Conservation (phyloP, 2,329 filamentous ascomycete species). For the Waltergamsia citrina region DNA sequence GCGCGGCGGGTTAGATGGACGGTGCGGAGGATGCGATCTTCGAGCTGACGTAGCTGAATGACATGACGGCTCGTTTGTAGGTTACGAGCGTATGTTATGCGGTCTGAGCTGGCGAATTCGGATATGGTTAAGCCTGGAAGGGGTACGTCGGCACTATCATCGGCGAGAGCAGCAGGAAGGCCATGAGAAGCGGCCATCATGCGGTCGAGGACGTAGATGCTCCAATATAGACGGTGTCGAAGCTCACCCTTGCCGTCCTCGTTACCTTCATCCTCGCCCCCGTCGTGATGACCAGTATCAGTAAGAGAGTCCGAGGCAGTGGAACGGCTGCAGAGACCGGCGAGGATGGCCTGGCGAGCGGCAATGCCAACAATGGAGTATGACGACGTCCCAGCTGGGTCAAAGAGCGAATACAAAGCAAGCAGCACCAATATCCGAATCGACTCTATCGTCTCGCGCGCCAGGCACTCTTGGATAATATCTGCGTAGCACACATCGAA, state of each 20-base stretch:
- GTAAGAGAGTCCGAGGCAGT: too few species aligned
- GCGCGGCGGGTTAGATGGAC: slow-evolving; percentile 21
- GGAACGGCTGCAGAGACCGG: slow-evolving; percentile 22
- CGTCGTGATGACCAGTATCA: too few species aligned
- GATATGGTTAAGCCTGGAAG: slow-evolving; percentile 33
- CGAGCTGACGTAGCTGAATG: slow-evolving; percentile 31
- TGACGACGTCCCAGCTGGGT: slow-evolving; percentile 25
- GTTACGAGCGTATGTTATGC: slow-evolving; percentile 25
- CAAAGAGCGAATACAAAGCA: slow-evolving; percentile 32
- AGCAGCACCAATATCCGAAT: slow-evolving; percentile 30
- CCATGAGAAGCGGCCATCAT: slow-evolving; percentile 33
- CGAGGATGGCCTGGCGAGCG: slow-evolving; percentile 25
- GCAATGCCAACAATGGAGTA: slow-evolving; percentile 30
- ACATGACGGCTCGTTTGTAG: slow-evolving; percentile 34
- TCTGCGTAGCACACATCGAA: slow-evolving; percentile 27
- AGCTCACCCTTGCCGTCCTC: slow-evolving; percentile 20
- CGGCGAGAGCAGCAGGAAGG: slow-evolving; percentile 24
- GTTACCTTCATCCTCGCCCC: slow-evolving; percentile 11
- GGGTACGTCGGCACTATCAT: slow-evolving; percentile 28
- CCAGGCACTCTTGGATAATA: slow-evolving; percentile 29
- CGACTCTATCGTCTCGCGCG: slow-evolving; percentile 23
- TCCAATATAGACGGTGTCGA: slow-evolving; percentile 32
- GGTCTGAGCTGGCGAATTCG: slow-evolving; percentile 29
- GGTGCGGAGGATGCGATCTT: slow-evolving; percentile 24
- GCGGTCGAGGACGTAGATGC: slow-evolving; percentile 32